Percentiles rank a stretch among this genome's conserved stretches.
These are phyloP conservation scores for Davidsoniella eucalypti DNA, from an alignment of 2,329 filamentous ascomycete genomes.

Conservation along the genomic window DNA sequence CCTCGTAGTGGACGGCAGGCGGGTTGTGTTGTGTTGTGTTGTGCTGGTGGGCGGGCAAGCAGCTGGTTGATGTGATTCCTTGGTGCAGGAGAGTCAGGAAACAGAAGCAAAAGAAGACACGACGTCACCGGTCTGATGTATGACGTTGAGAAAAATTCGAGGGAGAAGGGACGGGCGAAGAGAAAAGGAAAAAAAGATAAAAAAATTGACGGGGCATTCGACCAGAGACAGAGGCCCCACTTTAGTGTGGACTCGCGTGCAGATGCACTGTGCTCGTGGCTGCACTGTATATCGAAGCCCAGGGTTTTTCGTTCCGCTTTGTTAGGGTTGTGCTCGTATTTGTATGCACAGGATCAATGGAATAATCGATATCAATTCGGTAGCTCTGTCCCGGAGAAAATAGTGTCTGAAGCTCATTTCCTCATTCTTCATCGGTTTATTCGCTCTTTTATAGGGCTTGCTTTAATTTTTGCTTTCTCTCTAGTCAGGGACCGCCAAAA, in stretches of 20 bases:
- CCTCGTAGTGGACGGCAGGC: neutral
- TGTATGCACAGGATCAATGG: neutral
- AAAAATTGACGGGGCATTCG: conserved; percentile 10
- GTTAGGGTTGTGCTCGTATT: neutral
- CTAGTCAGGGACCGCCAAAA: no score
- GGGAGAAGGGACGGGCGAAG: conserved; percentile 10
- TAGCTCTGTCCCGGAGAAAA: no score
- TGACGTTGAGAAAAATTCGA: conserved; percentile 14
- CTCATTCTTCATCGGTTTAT: no score
- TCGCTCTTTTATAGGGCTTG: no score
- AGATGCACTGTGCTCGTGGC: neutral
- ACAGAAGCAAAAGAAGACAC: conserved; percentile 10
- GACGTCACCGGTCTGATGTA: conserved; percentile 13
- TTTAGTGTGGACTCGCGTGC: neutral
- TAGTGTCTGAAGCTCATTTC: no score
- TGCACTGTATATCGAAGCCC: neutral
- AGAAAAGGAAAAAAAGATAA: conserved; percentile 8
- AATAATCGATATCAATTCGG: neutral
- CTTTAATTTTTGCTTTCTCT: no score
- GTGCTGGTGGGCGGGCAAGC: neutral
- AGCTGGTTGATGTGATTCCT: no score
- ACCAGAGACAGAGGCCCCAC: conserved; percentile 7
- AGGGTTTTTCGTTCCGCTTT: neutral
- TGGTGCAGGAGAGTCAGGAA: conserved; percentile 1
- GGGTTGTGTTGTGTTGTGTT: neutral